These are phyloP conservation scores for Yamadazyma sp. DNA, from an alignment of 1,139 yeast genomes.

Conservation along the genomic window DNA sequence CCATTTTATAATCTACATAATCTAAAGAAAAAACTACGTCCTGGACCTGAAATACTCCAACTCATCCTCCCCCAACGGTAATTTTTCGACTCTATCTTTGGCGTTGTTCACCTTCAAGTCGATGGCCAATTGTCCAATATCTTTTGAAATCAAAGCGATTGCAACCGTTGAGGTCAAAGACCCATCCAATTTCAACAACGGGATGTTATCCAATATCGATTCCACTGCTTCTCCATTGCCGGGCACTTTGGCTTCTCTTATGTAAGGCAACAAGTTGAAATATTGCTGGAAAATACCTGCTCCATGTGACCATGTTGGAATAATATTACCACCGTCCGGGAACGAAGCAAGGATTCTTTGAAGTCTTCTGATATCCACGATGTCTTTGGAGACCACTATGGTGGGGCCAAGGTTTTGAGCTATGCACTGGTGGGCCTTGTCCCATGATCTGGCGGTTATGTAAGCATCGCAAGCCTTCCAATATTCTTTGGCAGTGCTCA, in stretches of 20 bases:
- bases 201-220: constrained; percentile 45
- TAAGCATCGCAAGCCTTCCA: constrained; percentile 63
- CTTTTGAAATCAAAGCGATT: constrained; percentile 49
- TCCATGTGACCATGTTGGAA: constrained; percentile 60
- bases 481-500: constrained; percentile 42
- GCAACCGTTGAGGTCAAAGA: constrained; percentile 40
- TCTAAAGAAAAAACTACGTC: neutral
- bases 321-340: constrained; percentile 41
- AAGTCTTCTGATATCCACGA: constrained; percentile 34
- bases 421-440: constrained; percentile 64
- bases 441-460: constrained; percentile 59
- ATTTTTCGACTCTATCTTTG: constrained; percentile 27
- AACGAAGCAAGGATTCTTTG: constrained; percentile 43
- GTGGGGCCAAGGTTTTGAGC: constrained; percentile 66
- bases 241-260: constrained; percentile 7
- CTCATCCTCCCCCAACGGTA: constrained; percentile 53
- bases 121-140: constrained; percentile 43
- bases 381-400: constrained; percentile 50
- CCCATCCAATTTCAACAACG: constrained; percentile 29
- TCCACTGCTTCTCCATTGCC: constrained; percentile 16
- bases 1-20: no score
- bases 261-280: constrained; percentile 25
- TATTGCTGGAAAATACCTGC: constrained; percentile 58
- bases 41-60: constrained; percentile 31
- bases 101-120: constrained; percentile 17